phyloP scores from a whole-genome alignment of 164 flowering plant genomes.

The Nymphaea colorata region DNA sequence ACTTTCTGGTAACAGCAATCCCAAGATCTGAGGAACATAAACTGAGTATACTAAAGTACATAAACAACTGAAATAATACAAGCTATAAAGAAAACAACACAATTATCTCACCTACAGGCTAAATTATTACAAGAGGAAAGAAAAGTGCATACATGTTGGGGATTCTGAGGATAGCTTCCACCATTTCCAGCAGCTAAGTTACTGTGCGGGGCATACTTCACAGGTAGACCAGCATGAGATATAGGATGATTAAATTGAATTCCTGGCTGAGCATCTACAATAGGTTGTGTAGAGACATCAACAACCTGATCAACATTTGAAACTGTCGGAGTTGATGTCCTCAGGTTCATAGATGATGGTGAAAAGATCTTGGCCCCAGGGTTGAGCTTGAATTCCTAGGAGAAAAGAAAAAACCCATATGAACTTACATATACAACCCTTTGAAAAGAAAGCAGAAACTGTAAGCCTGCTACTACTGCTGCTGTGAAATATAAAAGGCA shows the following conservation, averaged over 20 bases:
- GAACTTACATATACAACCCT: constrained; percentile 1
- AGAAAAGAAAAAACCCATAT: not conserved
- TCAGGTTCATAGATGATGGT: constrained; percentile 33
- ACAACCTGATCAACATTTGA: constrained; percentile 31
- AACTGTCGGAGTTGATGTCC: constrained; percentile 25
- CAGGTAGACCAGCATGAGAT: constrained; percentile 36
- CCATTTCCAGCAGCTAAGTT: constrained; percentile 36
- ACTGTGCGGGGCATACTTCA: constrained; percentile 37
- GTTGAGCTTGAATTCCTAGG: constrained; percentile 73
- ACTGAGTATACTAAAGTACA: too few relatives aligned
- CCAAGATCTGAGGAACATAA: too few relatives aligned
- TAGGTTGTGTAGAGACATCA: constrained; percentile 28
- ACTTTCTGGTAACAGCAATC: too few relatives aligned
- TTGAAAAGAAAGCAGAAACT: not conserved
- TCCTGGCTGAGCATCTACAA: constrained; percentile 36
- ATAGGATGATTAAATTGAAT: constrained; percentile 27
- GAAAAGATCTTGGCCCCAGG: constrained; percentile 72
- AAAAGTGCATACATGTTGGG: constrained; percentile 44
- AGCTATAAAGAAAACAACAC: not conserved
- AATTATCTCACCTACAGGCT: not conserved
- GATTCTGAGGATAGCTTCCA: constrained; percentile 33
- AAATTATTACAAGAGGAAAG: not conserved
- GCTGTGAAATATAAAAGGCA: too few relatives aligned
- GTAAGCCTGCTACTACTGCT: too few relatives aligned
- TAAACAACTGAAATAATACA: too few relatives aligned